Percentiles rank a stretch among this genome's conserved stretches.
phyloP scores from a whole-genome alignment of 257 asterid genomes.

The Salvia miltiorrhiza region DNA sequence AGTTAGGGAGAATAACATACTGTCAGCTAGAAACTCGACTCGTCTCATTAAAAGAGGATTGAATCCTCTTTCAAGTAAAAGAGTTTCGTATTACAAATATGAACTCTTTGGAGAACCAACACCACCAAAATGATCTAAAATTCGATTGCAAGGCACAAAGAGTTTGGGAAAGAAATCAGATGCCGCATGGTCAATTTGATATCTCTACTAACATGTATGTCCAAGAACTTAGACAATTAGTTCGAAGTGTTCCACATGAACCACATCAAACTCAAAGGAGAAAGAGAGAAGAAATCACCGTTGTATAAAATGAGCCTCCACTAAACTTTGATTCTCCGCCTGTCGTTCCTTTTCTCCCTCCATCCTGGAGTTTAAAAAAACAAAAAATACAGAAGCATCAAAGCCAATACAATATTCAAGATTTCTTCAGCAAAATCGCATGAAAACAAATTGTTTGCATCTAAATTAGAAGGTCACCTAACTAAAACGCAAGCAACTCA shows the following conservation, averaged over 20 bases:
- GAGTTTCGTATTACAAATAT: not conserved
- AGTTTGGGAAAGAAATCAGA: not conserved
- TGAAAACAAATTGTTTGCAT: not conserved
- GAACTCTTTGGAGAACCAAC: not conserved
- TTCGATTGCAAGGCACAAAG: not conserved
- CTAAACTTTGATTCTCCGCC: conserved; percentile 30
- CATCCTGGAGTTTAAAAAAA: conserved; percentile 27
- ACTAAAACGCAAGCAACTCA: not conserved
- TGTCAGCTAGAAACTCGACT: not conserved
- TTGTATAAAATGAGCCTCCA: conserved; percentile 41
- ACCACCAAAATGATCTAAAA: not conserved
- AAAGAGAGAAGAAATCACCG: conserved; percentile 29
- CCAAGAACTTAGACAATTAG: not conserved
- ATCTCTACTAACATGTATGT: not conserved
- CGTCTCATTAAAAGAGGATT: not conserved
- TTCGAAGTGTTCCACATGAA: not conserved
- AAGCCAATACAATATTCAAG: not conserved
- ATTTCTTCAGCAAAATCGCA: not conserved
- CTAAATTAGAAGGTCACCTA: not conserved
- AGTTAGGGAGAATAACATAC: not conserved
- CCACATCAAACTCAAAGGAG: too few relatives aligned
- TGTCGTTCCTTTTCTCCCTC: conserved; percentile 40
- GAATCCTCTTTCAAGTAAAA: not conserved
- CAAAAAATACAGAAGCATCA: not conserved
- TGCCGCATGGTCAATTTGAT: not conserved